Percentiles rank a stretch among this genome's conserved stretches.
phyloP scores from a whole-genome alignment of 2,329 filamentous ascomycete species.

The Thielaviopsis euricoi region DNA sequence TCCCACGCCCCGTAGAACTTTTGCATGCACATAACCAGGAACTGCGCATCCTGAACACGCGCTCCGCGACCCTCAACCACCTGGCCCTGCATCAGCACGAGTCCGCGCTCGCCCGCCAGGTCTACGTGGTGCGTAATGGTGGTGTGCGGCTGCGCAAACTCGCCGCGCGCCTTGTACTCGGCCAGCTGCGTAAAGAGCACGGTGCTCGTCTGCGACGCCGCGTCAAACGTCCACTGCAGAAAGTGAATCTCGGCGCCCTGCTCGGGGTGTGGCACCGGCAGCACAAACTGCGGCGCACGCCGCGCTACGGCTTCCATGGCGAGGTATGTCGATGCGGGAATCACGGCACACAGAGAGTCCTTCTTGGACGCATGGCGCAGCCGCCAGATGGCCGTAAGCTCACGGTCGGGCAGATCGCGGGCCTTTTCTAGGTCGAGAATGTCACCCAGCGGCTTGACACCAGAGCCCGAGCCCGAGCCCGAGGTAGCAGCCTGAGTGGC shows the following conservation, averaged over 20 bases:
- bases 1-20: conserved; percentile 69
- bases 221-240: conserved; percentile 87
- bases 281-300: conserved; percentile 70
- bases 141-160: conserved; percentile 83
- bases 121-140: conserved; percentile 87
- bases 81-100: conserved; percentile 75
- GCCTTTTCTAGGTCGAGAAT: conserved; percentile 68
- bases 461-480: conserved; percentile 13
- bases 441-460: conserved; percentile 30
- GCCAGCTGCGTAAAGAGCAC: conserved; percentile 89
- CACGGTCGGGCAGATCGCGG: conserved; percentile 53
- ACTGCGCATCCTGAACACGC: conserved; percentile 65
- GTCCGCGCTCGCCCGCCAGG: conserved; percentile 51
- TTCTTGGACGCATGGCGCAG: conserved; percentile 62
- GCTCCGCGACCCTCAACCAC: conserved; percentile 65
- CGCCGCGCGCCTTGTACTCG: conserved; percentile 79
- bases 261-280: conserved; percentile 57
- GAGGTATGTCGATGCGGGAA: conserved; percentile 58
- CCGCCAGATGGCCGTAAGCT: conserved; percentile 81
- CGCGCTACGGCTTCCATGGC: conserved; percentile 56
- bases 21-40: conserved; percentile 83
- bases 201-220: conserved; percentile 43
- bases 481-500: conserved; percentile 11
- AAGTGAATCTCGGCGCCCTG: conserved; percentile 85
- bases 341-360: conserved; percentile 65